Percentiles rank a stretch among this genome's conserved stretches.
Conservation (phyloP, 352 stramenopile species). For the Phytophthora rubi region DNA sequence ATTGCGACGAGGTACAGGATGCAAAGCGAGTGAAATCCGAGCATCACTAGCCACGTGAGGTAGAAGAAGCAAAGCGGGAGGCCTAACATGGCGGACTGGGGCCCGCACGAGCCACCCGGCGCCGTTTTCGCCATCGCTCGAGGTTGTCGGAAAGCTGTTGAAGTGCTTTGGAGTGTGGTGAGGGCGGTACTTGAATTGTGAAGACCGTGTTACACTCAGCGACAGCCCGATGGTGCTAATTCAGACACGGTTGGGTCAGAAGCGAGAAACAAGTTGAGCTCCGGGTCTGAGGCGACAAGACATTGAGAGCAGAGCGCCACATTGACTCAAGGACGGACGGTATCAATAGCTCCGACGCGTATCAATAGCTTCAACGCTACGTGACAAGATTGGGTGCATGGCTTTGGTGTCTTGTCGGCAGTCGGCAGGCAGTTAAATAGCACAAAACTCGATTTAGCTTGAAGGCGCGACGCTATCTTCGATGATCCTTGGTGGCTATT, state of each 20-base stretch:
- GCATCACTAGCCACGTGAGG: slow-evolving; percentile 19
- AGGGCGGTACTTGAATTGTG: slow-evolving; percentile 20
- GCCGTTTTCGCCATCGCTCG: slow-evolving; percentile 21
- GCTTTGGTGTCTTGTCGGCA: neutral
- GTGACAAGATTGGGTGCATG: neutral
- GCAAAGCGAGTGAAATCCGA: slow-evolving; percentile 19
- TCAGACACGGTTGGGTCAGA: slow-evolving; percentile 3
- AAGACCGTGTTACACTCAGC: neutral
- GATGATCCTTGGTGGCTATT: neutral
- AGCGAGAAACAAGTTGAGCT: neutral
- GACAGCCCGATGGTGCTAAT: neutral
- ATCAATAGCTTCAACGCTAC: neutral
- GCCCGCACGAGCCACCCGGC: slow-evolving; percentile 1
- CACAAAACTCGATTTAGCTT: neutral
- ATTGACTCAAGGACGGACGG: neutral
- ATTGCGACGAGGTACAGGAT: slow-evolving; percentile 19
- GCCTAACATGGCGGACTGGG: slow-evolving; percentile 7
- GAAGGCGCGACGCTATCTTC: neutral
- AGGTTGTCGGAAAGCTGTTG: neutral
- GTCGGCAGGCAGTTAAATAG: neutral
- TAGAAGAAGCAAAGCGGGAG: slow-evolving; percentile 21
- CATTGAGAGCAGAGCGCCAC: neutral
- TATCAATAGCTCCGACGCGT: neutral
- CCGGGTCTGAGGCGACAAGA: slow-evolving; percentile 27
- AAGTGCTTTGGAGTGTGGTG: neutral